Percentiles rank a stretch among this genome's conserved stretches.
phyloP scores from a whole-genome alignment of 2,329 filamentous ascomycete species.

The Aaosphaeria pasadenensis region DNA sequence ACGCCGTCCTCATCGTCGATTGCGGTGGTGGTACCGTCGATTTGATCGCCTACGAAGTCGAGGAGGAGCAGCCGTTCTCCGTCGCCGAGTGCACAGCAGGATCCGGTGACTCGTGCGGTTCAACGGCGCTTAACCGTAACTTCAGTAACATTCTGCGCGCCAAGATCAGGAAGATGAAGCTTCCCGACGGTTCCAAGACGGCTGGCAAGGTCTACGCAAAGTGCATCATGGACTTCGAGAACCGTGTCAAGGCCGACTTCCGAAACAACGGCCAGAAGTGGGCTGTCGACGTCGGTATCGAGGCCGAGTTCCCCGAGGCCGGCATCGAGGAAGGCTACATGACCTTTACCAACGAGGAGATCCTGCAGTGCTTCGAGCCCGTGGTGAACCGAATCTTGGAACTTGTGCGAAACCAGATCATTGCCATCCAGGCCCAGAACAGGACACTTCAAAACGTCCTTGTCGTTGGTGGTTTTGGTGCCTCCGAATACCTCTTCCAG shows the following conservation, averaged over 20 bases:
- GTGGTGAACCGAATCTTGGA: slow-evolving; percentile 97
- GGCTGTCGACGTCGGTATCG: slow-evolving; percentile 98
- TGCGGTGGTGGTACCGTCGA: slow-evolving; percentile 98
- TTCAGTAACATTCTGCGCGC: slow-evolving; percentile 97
- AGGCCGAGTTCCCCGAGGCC: slow-evolving; percentile 95
- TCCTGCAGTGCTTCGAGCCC: slow-evolving; percentile 97
- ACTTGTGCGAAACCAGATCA: slow-evolving; percentile 95
- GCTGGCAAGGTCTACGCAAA: slow-evolving; percentile 98
- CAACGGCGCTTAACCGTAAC: slow-evolving; percentile 95
- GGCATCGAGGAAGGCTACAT: slow-evolving; percentile 99
- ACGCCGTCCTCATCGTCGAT: slow-evolving; percentile 96
- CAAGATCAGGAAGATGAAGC: slow-evolving; percentile 99
- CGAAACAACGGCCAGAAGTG: slow-evolving; percentile 98
- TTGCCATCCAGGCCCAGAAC: slow-evolving; percentile 97
- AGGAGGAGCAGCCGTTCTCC: slow-evolving; percentile 95
- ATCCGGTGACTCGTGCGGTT: slow-evolving; percentile 95
- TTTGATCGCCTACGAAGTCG: slow-evolving; percentile 97
- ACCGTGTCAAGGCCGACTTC: slow-evolving; percentile 99
- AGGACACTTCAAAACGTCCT: slow-evolving; percentile 83
- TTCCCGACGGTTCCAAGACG: slow-evolving; percentile 93
- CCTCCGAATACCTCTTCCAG: slow-evolving; percentile 98
- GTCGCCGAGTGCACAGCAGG: slow-evolving; percentile 96
- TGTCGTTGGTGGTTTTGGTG: slow-evolving; percentile 96
- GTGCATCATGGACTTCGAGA: slow-evolving; percentile 99
- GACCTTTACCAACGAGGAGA: slow-evolving; percentile 99